Conservation (phyloP, 2,329 filamentous ascomycete genomes). For the Alternaria panax region DNA sequence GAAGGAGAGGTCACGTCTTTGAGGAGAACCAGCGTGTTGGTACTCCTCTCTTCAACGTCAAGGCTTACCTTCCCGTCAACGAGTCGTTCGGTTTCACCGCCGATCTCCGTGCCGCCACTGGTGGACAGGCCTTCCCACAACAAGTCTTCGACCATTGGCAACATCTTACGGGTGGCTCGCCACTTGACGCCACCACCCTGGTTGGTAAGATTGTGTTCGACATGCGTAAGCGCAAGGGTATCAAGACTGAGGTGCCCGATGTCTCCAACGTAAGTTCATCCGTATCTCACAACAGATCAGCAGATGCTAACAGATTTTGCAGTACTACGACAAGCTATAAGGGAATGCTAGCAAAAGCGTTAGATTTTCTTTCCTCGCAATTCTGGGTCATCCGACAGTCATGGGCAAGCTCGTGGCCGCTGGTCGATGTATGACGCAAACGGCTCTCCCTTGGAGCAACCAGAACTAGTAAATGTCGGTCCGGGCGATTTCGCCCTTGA, state of each 20-base stretch:
- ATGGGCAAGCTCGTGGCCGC: slow-evolving; percentile 46
- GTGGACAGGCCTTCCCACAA: slow-evolving; percentile 98
- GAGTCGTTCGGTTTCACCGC: slow-evolving; percentile 99
- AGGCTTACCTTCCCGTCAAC: slow-evolving; percentile 94
- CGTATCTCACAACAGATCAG: neutral
- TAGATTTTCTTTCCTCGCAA: slow-evolving; percentile 54
- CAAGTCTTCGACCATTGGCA: slow-evolving; percentile 99
- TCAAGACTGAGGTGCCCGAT: slow-evolving; percentile 93
- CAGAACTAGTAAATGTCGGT: slow-evolving; percentile 49
- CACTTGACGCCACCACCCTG: slow-evolving; percentile 83
- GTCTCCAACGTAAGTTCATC: slow-evolving; percentile 85
- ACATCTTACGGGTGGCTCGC: slow-evolving; percentile 90
- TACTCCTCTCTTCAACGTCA: slow-evolving; percentile 99
- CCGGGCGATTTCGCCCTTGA: slow-evolving; percentile 44
- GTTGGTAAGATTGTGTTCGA: slow-evolving; percentile 81
- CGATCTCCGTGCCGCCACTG: slow-evolving; percentile 91
- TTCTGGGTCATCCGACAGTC: slow-evolving; percentile 43
- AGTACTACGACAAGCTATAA: slow-evolving; percentile 99
- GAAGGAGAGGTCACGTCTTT: slow-evolving; percentile 99
- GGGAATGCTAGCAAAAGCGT: slow-evolving; percentile 54
- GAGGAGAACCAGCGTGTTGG: slow-evolving; percentile 96
- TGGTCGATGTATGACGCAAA: slow-evolving; percentile 45
- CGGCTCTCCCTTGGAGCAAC: slow-evolving; percentile 40
- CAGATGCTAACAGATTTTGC: slow-evolving; percentile 52
- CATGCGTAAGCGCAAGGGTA: slow-evolving; percentile 99